Base-by-base conservation (phyloP, 2,329 filamentous ascomycete genomes). In the Botryotinia narcissicola region DNA sequence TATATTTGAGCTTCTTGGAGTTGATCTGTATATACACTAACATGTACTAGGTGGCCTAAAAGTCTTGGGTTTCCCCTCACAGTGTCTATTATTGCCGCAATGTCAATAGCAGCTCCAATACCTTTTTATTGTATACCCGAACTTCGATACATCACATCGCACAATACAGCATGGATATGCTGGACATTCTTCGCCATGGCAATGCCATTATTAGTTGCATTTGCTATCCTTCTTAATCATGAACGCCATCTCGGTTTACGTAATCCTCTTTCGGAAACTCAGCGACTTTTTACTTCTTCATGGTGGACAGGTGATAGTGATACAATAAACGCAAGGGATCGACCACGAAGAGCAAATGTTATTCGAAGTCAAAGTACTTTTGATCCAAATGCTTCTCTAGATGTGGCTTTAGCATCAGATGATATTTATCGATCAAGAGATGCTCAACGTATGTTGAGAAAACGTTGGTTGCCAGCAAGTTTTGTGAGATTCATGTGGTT, bases 101-200 rank as follows among this genome's bases (percentile, higher is more conserved):
- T 90, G n/a, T 90, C 89, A 18, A 83, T 91, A 64, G 84, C 85
- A 25, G 84, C 84, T 0, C 90, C 90, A 0, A 86, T 92, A 7
- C 87, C 88, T 6, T 81, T 91, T 42, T 91, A 91, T 77, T 84
- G 87, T 72, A 82, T 85, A 35, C 86, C 86, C 0, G 83, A 86
- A 66, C 83, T 86, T 3, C 84, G 84, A 68, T 88, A 86, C 66
- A 81, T 91, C 62, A 89, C 87, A 16, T 80, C 83, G 12, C 88
- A 91, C 82, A 92, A 92, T 80, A 91, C 90, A 2, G 85, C 87
- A 2, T 92, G 90, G 90, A 90, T 91, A 75, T 86, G 87, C 14
- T 91, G 90, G 88, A 91, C 90, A 0, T 92, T 92, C 80, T 84
- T 90, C 78, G 89, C 89, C 78, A 92, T 92, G 90, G 88, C 89